Evolutionary conservation across 2,329 filamentous ascomycete genomes (phyloP), one percentile per base, ranked within the genome.

Genomic region (Aspergillus fructus): DNA sequence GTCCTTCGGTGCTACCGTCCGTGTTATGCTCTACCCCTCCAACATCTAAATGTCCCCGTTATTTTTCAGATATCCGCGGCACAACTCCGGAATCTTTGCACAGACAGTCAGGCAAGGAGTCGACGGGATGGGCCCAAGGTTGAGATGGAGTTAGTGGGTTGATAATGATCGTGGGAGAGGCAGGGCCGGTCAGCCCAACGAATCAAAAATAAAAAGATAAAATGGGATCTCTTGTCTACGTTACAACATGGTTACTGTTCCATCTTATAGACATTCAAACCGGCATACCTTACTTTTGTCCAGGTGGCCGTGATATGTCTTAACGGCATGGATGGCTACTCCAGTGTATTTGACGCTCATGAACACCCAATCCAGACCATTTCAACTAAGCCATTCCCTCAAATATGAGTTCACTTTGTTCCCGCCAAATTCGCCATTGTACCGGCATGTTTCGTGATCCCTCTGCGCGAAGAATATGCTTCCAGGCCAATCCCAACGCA

Each of bases 21-120:
- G 93, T 82, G 87, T 96, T 82, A 96, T 96, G 92, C 86, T 96
- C 81, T 96, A 96, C 87, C 92, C 92, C 81, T 96, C 91, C 77
- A 92, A 91, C 84, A 94, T 97, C 89, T 96, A 93, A 89, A 81
- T 68, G 68, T 59, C 59, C 56, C 56, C 40, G 27, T 49, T 55
- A 62, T 62, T 57, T 69, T 69, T 63, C 66, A 65, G 67, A 66
- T 69, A 69, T 72, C 66, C 67, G 69, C 70, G 68, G 68, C 66
- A 52, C 55, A 65, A 66, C 67, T 69, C 68, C 65, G 66, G 65
- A 68, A 68, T 69, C 65, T 70, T 70, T 69, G 69, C 68, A 64
- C 69, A 70, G 68, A 71, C 67, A 66, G 69, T 66, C 69, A 67
- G 69, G 67, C 69, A 65, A 71, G 71, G 71, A 70, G 70, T 72